A percentile compares a stretch with the other conserved stretches of the same genome.
phyloP scores from a whole-genome alignment of 2,329 filamentous ascomycete genomes.

The Xylariaceae sp. region DNA sequence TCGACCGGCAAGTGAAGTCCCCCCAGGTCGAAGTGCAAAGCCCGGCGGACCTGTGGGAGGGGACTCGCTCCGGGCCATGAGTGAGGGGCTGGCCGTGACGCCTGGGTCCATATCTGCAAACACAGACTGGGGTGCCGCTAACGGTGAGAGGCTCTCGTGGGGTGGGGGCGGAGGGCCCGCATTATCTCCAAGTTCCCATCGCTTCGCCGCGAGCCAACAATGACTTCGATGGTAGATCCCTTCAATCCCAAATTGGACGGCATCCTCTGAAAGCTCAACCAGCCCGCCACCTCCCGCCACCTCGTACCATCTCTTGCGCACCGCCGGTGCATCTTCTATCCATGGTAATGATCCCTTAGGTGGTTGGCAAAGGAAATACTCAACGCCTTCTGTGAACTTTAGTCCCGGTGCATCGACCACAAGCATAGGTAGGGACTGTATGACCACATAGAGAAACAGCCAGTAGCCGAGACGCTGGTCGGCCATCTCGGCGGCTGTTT shows the following conservation, averaged over 20 bases:
- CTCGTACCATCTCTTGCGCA: conserved; percentile 75
- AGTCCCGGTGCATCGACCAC: conserved; percentile 77
- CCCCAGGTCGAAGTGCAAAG: conserved; percentile 35
- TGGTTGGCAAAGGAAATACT: conserved; percentile 82
- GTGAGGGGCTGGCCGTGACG: conserved; percentile 29
- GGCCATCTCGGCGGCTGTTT: conserved; percentile 68
- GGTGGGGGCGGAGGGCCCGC: conserved; percentile 27
- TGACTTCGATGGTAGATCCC: conserved; percentile 45
- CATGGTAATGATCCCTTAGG: conserved; percentile 76
- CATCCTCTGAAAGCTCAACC: conserved; percentile 65
- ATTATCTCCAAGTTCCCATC: conserved; percentile 41
- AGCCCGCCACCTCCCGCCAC: conserved; percentile 67
- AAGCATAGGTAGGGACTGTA: conserved; percentile 79
- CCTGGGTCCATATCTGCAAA: conserved; percentile 41
- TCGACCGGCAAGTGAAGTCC: conserved; percentile 35
- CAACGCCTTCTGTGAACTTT: conserved; percentile 71
- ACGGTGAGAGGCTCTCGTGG: conserved; percentile 35
- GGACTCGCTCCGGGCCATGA: conserved; percentile 39
- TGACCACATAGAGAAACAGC: conserved; percentile 79
- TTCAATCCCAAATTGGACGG: conserved; percentile 54
- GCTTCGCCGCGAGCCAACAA: conserved; percentile 44
- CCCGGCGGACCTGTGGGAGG: conserved; percentile 36
- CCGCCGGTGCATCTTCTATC: conserved; percentile 68
- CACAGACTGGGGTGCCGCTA: conserved; percentile 41
- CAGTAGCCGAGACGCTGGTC: conserved; percentile 79